Conservation (phyloP, 2,329 filamentous ascomycete species). For the Lecanicillium sp. region DNA sequence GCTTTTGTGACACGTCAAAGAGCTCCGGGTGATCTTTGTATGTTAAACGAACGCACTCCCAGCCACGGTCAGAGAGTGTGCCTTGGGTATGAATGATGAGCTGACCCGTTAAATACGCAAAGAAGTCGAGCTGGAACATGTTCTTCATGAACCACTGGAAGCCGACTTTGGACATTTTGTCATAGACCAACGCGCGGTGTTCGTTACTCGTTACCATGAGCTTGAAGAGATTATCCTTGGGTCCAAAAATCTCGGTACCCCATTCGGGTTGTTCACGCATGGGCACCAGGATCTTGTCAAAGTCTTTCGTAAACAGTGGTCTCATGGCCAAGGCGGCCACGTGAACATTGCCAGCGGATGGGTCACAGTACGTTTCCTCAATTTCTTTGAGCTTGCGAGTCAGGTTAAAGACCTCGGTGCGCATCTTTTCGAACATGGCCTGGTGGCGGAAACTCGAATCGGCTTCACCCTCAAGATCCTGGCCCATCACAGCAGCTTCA, state of each 20-base stretch:
- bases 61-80: constrained; percentile 44
- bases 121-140: constrained; percentile 49
- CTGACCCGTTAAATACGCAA: constrained; percentile 47
- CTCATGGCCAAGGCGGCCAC: constrained; percentile 40
- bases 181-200: constrained; percentile 37
- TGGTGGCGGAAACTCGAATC: constrained; percentile 17
- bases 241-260: constrained; percentile 39
- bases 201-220: constrained; percentile 42
- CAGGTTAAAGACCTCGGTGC: constrained; percentile 31
- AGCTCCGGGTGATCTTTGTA: constrained; percentile 45
- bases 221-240: constrained; percentile 48
- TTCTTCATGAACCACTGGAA: constrained; percentile 49
- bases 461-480: constrained; percentile 25
- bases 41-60: constrained; percentile 37
- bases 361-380: constrained; percentile 43
- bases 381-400: constrained; percentile 35
- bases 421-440: constrained; percentile 33
- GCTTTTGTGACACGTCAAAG: constrained; percentile 38
- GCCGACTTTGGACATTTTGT: constrained; percentile 32
- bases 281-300: constrained; percentile 39
- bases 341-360: constrained; percentile 44
- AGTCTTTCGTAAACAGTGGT: constrained; percentile 39
- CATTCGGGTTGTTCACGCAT: constrained; percentile 39
- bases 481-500: constrained; percentile 41
- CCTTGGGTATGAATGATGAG: constrained; percentile 42